These are phyloP conservation scores for Hyphopichia pseudoburtonii DNA, from an alignment of 1,139 yeast genomes.

Conservation along the genomic window DNA sequence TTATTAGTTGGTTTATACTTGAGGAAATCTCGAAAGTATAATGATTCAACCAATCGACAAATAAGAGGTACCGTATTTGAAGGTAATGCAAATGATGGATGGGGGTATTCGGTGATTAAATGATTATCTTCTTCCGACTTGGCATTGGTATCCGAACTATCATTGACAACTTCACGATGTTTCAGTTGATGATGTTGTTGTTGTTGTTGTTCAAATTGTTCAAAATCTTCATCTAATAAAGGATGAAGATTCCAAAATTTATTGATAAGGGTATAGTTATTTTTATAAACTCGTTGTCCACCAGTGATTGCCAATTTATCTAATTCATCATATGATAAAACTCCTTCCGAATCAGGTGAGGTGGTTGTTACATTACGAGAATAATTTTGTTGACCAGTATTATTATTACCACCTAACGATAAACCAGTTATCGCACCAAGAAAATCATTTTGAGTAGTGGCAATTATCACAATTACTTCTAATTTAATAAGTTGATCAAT, in stretches of 20 bases:
- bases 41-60: slow-evolving; percentile 49
- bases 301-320: slow-evolving; percentile 27
- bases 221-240: slow-evolving; percentile 20
- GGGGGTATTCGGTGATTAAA: slow-evolving; percentile 28
- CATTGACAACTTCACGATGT: background rate
- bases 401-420: slow-evolving; percentile 5
- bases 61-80: slow-evolving; percentile 52
- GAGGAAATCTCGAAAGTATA: slow-evolving; percentile 48
- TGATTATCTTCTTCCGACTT: slow-evolving; percentile 3
- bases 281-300: slow-evolving; percentile 29
- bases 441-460: slow-evolving; percentile 24
- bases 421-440: slow-evolving; percentile 28
- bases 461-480: slow-evolving; percentile 23
- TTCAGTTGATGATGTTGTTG: background rate
- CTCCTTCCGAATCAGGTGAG: slow-evolving; percentile 5
- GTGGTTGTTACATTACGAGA: background rate
- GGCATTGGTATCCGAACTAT: slow-evolving; percentile 9
- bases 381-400: slow-evolving; percentile 5
- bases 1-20: slow-evolving; percentile 44
- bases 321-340: slow-evolving; percentile 14
- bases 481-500: slow-evolving; percentile 27
- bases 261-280: slow-evolving; percentile 39
- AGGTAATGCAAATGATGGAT: slow-evolving; percentile 54
- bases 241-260: slow-evolving; percentile 51
- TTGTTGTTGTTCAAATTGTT: slow-evolving; percentile 20